Evolutionary conservation across 2,329 filamentous ascomycete genomes (phyloP).

Genomic region (Magnaporthales sp.): DNA sequence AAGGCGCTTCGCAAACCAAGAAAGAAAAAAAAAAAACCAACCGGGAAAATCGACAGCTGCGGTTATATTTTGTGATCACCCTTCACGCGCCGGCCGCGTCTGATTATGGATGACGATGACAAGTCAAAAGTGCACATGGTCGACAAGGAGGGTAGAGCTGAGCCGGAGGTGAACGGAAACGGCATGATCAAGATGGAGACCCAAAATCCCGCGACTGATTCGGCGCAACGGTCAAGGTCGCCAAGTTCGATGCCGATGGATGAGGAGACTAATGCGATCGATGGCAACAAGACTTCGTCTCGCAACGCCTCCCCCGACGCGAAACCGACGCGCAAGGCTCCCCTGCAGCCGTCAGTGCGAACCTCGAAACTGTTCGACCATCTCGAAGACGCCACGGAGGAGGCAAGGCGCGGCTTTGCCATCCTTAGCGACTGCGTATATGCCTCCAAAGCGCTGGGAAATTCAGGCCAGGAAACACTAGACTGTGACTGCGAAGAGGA

Average conservation of each 20-base stretch:
- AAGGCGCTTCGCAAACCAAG: background rate
- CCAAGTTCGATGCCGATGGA: conserved; percentile 30
- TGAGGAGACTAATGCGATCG: conserved; percentile 33
- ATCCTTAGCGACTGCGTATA: conserved; percentile 82
- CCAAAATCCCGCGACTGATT: background rate
- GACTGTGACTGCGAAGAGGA: conserved; percentile 94
- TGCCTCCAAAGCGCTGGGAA: conserved; percentile 82
- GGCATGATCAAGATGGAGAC: conserved; percentile 27
- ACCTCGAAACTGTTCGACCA: conserved; percentile 60
- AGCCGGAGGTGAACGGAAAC: conserved; percentile 23
- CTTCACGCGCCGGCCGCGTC: background rate
- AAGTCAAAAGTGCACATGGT: conserved; percentile 14
- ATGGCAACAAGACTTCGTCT: conserved; percentile 29
- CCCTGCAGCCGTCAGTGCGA: conserved; percentile 61
- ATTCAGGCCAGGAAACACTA: conserved; percentile 79
- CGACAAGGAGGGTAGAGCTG: conserved; percentile 27
- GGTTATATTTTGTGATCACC: background rate
- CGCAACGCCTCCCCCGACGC: conserved; percentile 35
- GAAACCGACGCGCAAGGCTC: conserved; percentile 57
- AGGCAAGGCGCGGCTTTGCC: conserved; percentile 69
- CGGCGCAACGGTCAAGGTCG: conserved; percentile 21
- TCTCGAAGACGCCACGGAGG: conserved; percentile 67
- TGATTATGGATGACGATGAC: conserved; percentile 14
- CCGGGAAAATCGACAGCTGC: background rate
- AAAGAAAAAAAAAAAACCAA: background rate